Evolutionary conservation across 345 rosid species (phyloP).

Genomic region (Melaleuca quinquenervia): DNA sequence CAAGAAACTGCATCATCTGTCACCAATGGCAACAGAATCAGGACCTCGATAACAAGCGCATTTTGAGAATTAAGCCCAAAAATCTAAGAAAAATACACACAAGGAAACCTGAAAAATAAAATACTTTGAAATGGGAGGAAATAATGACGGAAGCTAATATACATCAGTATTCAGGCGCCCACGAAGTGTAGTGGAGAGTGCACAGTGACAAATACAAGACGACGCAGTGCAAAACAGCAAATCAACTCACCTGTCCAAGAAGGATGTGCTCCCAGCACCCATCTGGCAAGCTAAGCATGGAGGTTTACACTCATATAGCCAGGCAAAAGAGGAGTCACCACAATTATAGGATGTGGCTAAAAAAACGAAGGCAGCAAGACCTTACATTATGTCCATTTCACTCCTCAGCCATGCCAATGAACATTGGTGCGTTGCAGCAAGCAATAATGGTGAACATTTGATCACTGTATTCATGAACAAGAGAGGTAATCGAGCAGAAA

Average conservation of each 20-base stretch:
- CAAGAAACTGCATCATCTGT: neutral
- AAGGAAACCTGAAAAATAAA: neutral
- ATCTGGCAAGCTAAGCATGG: conserved; percentile 65
- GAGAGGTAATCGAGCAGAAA: neutral
- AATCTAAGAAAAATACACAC: neutral
- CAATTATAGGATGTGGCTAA: neutral
- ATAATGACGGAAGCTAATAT: neutral
- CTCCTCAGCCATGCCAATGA: conserved; percentile 19
- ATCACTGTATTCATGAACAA: neutral
- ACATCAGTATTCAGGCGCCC: neutral
- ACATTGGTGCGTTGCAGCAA: neutral
- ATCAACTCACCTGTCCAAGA: conserved; percentile 47
- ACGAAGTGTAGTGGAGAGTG: neutral
- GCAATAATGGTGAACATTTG: neutral
- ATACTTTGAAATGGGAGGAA: neutral
- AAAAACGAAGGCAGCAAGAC: neutral
- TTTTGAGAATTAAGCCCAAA: neutral
- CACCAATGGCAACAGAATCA: neutral
- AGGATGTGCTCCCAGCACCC: conserved; percentile 34
- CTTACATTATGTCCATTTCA: conserved; percentile 66
- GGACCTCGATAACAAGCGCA: neutral
- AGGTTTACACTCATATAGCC: conserved; percentile 73
- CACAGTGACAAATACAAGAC: neutral
- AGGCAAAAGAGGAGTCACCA: neutral
- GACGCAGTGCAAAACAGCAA: neutral